Base-by-base conservation (phyloP, 352 stramenopile species). In the Lagenidium sp. region DNA sequence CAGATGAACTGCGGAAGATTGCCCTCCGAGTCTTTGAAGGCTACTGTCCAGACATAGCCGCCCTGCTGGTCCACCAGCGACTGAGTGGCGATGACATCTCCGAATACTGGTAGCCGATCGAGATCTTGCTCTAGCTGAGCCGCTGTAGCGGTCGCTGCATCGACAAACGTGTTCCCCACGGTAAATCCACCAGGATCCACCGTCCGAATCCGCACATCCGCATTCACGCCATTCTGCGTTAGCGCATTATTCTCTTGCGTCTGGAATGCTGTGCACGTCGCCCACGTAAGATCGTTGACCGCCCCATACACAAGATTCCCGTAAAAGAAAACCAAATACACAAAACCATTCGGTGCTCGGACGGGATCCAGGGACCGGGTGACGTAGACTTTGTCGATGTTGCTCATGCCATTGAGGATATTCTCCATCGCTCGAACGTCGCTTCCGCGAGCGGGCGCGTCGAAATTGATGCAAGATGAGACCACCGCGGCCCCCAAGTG, bases 351-450 rank as follows among this genome's bases (percentile, higher is more conserved):
- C 2, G 42, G 41, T 8, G 65, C 65, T 1, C 51, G 44, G 1
- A 44, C 38, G 0, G 60, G 4, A 21, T 88, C 59, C 4, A 56
- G 10, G 0, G 44, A 50, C 15, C 65, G 66, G 5, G 70, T 82
- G n/a, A 92, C 80, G 31, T 68, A 85, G 11, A 88, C 77, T 10
- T 67, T 66, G 54, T 92, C 80, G 21, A 92, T 78, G 41, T 92
- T 92, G 25, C 38, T 31, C 71, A 92, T 72, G 1, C 41, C 29
- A 24, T 62, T 41, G 0, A 92, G 49, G 12, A 70, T 76, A 11
- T 47, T 60, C 20, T 85, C 67, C 58, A 92, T 68, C 0, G 62
- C 50, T n/a, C 45, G 58, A 5, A 55, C 41, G 23, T 82, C 57
- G n/a, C 7, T 42, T 3, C 53, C 66, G 7, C 62, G 53, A 6